Evolutionary conservation across 192 early-diverging fungal genomes (phyloP).

Genomic region (Dimargaris cristalligena): DNA sequence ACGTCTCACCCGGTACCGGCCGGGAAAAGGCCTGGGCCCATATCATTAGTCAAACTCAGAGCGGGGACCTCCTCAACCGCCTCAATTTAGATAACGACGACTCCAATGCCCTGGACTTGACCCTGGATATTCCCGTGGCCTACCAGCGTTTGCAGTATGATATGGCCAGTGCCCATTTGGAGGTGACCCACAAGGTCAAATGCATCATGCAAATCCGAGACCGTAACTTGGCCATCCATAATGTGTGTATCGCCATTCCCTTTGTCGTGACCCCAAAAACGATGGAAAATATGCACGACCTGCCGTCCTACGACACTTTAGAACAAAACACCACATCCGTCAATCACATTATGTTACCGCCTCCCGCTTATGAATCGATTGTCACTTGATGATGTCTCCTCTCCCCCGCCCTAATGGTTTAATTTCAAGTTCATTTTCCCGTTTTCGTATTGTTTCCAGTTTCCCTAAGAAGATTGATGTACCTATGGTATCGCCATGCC

Average conservation of each 20-base stretch:
- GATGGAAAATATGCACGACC: not conserved
- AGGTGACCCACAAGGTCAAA: conserved; percentile 39
- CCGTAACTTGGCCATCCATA: not conserved
- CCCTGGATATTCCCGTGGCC: conserved; percentile 1
- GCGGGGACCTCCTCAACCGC: not conserved
- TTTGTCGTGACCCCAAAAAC: conserved; percentile 3
- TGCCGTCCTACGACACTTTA: conserved; percentile 5
- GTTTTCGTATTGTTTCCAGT: no score
- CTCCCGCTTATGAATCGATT: not conserved
- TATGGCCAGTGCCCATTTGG: not conserved
- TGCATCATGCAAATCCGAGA: conserved; percentile 32
- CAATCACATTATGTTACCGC: not conserved
- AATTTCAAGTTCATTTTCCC: no score
- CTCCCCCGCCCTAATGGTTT: no score
- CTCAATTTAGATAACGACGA: not conserved
- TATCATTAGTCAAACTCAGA: not conserved
- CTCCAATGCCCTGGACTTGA: not conserved
- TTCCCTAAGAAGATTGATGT: no score
- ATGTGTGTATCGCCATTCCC: conserved; percentile 5
- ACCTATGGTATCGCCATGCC: no score
- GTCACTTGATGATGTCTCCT: no score
- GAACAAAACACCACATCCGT: conserved; percentile 1
- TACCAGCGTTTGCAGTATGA: not conserved
- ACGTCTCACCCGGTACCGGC: not conserved
- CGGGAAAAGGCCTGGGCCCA: not conserved